Evolutionary conservation across 106 monocot genomes (phyloP).

Genomic region (Phalaenopsis aphrodite): DNA sequence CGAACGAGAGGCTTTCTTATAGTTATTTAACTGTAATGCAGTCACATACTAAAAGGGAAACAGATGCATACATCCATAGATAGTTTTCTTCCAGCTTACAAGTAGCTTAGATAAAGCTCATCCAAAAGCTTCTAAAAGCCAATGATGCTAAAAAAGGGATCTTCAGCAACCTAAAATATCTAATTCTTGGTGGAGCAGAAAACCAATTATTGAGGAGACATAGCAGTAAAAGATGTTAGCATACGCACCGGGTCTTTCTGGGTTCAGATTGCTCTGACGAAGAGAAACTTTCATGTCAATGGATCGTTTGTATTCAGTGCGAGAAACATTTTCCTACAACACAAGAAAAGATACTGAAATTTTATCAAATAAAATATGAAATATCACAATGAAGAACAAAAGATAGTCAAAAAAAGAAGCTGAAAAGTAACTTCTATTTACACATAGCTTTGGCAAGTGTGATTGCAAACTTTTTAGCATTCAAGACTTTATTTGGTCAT

Average conservation of each 20-base stretch:
- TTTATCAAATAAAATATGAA: not conserved
- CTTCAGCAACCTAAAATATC: not conserved
- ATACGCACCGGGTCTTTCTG: slow-evolving; percentile 78
- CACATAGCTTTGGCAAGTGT: not conserved
- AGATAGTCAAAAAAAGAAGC: not conserved
- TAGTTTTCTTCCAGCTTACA: too few species aligned
- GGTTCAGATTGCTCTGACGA: slow-evolving; percentile 69
- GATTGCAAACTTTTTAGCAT: not conserved
- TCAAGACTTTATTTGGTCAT: not conserved
- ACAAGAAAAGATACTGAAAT: not conserved
- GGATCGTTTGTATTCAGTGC: slow-evolving; percentile 52
- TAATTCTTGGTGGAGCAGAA: not conserved
- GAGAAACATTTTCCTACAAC: slow-evolving; percentile 62
- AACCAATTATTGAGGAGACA: not conserved
- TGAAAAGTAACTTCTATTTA: not conserved
- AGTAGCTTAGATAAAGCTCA: not conserved
- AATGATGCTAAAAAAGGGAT: not conserved
- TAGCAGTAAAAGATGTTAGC: not conserved
- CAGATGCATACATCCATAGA: too few species aligned
- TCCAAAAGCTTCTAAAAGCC: not conserved
- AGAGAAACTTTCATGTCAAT: slow-evolving; percentile 62
- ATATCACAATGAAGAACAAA: not conserved
- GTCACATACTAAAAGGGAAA: too few species aligned
- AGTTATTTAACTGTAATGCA: not conserved
- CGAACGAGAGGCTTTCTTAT: not conserved